Percentiles rank a stretch among this genome's conserved stretches.
phyloP scores from a whole-genome alignment of 2,329 filamentous ascomycete genomes.

The Coniella vitis region DNA sequence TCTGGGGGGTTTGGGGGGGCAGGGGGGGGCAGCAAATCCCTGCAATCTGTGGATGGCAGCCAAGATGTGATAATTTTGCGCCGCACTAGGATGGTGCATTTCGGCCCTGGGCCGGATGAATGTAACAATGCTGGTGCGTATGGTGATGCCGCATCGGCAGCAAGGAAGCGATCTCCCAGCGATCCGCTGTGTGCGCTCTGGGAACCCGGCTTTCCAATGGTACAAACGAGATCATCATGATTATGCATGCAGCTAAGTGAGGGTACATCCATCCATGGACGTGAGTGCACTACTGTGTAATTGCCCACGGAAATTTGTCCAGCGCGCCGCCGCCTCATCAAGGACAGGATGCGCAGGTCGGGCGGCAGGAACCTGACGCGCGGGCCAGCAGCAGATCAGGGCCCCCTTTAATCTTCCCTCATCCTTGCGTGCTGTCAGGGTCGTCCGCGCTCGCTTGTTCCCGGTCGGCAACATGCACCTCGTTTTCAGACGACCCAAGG shows the following conservation, averaged over 20 bases:
- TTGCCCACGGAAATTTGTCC: constrained; percentile 4
- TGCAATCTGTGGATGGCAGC: constrained; percentile 11
- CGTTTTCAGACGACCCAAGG: background rate
- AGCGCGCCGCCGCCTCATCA: background rate
- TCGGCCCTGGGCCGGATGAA: background rate
- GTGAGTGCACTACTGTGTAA: background rate
- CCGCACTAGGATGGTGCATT: constrained; percentile 3
- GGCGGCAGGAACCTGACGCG: constrained; percentile 14
- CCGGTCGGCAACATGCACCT: constrained; percentile 1
- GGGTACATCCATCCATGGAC: background rate
- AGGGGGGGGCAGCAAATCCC: too few relatives aligned
- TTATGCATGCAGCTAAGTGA: background rate
- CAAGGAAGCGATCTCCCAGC: background rate
- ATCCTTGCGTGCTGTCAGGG: constrained; percentile 4
- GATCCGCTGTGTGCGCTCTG: too few relatives aligned
- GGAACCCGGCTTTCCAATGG: background rate
- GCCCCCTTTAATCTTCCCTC: constrained; percentile 13
- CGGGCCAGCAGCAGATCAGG: constrained; percentile 15
- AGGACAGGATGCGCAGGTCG: background rate
- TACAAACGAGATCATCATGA: too few relatives aligned
- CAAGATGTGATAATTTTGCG: constrained; percentile 7
- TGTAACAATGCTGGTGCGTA: too few relatives aligned
- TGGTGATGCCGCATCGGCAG: background rate
- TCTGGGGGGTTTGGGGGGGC: too few relatives aligned
- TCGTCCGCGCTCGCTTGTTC: constrained; percentile 1